These are phyloP conservation scores for Dissophora globulifera DNA, from an alignment of 192 early-diverging fungal species.

Conservation along the genomic window DNA sequence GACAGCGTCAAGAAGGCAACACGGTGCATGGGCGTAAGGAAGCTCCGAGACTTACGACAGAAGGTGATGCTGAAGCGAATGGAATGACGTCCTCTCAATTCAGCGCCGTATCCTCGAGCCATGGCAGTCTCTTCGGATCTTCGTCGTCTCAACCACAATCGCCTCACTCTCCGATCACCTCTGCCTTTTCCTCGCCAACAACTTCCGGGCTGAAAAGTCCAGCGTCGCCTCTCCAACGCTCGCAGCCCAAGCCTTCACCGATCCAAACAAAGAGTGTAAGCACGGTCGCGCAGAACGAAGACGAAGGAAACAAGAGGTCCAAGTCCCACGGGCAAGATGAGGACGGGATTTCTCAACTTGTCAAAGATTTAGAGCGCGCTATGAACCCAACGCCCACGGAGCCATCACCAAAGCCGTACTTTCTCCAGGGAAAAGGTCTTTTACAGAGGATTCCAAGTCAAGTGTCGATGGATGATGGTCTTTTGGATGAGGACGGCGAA, in stretches of 20 bases:
- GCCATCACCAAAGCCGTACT: constrained; percentile 28
- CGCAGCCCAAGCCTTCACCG: constrained; percentile 29
- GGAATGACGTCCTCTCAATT: background rate
- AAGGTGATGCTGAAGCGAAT: background rate
- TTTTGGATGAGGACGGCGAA: constrained; percentile 15
- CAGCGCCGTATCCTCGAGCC: background rate
- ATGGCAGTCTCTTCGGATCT: background rate
- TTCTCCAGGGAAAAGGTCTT: constrained; percentile 36
- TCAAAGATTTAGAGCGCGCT: constrained; percentile 32
- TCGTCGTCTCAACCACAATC: constrained; percentile 11
- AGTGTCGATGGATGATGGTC: constrained; percentile 38
- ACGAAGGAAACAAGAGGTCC: background rate
- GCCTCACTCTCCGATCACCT: background rate
- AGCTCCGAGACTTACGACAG: background rate
- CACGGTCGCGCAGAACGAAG: background rate
- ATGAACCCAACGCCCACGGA: constrained; percentile 51
- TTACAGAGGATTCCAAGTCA: constrained; percentile 28
- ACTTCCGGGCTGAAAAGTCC: constrained; percentile 9
- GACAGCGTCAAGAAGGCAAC: too few relatives aligned
- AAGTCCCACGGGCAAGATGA: background rate
- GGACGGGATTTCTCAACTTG: constrained; percentile 28
- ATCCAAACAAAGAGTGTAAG: constrained; percentile 17
- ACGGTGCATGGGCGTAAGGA: too few relatives aligned
- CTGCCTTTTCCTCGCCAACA: background rate
- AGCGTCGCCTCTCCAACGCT: constrained; percentile 18